These are phyloP conservation scores for Aspergillus piperis DNA, from an alignment of 2,329 filamentous ascomycete genomes.

Conservation along the genomic window DNA sequence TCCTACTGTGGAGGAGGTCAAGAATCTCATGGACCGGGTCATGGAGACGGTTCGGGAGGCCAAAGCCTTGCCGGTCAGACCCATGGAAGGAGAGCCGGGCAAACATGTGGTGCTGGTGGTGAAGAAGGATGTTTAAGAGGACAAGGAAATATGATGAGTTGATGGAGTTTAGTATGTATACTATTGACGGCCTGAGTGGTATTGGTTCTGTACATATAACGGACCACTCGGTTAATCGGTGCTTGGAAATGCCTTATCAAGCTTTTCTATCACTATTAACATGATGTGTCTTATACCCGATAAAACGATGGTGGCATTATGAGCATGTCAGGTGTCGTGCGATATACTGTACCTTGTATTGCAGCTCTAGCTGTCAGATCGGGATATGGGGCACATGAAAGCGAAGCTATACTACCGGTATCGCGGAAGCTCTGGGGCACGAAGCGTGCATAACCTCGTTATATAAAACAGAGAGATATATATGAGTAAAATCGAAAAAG, in stretches of 20 bases:
- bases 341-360: not conserved
- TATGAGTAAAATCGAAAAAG: too few species aligned
- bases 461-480: too few species aligned
- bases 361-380: not conserved
- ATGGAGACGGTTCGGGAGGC: slow-evolving; percentile 47
- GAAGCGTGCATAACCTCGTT: too few species aligned
- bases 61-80: slow-evolving; percentile 42
- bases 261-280: not conserved
- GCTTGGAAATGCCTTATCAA: not conserved
- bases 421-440: too few species aligned
- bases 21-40: slow-evolving; percentile 58
- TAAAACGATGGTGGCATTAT: not conserved
- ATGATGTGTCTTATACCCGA: not conserved
- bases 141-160: not conserved
- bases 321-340: not conserved
- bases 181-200: slow-evolving; percentile 1
- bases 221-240: not conserved
- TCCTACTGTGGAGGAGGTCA: slow-evolving; percentile 63
- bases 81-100: slow-evolving; percentile 46
- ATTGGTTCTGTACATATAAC: not conserved
- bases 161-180: slow-evolving; percentile 17
- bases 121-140: slow-evolving; percentile 28
- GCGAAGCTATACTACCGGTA: too few species aligned
- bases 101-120: slow-evolving; percentile 40
- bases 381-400: too few species aligned